Evolutionary conservation across 805 yeast genomes (phyloP), one percentile per base, ranked within the genome.

Genomic region (Yamadazyma nakazawae): DNA sequence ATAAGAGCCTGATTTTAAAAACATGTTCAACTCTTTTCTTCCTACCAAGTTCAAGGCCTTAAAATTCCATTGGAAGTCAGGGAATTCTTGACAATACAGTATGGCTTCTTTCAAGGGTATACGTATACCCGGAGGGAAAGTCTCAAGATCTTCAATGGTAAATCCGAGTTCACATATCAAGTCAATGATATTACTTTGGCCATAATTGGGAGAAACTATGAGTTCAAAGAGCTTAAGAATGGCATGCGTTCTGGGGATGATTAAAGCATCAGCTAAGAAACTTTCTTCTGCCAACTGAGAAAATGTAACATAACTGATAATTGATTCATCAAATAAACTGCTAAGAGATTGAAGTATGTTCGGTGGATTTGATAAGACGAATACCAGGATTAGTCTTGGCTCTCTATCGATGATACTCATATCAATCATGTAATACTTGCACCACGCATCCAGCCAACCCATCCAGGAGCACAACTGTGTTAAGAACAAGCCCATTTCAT

Each of bases 391-490:
- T 31, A 81, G 69, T 34, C 69, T 66, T 1, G 72, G 63, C 0
- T 61, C 55, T 14, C 55, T 53, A 52, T 79, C 84, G 6, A 81
- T 54, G 2, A 37, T 28, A 0, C 41, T 44, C 1, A 42, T 44
- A 6, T 70, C 68, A 2, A 65, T 54, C 53, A 63, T 66, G 59
- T 90, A 88, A 54, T 80, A 82, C 1, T 63, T 55, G 18, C 66
- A 59, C 96, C 96, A 87, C 0, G 55, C 48, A 1, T 72, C 80
- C 10, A 83, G 78, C 96, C 96, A 87, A 5, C 86, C 82, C 80
- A 84, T 78, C 82, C 88, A 80, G 11, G 70, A 54, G 0, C 84
- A 75, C 12, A 87, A 59, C 53, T 84, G 85, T 0, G 82, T 68
- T n/a, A 90, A 61, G 18, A 90, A 61, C 0, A 66, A 21, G 0